A percentile compares a stretch with the other conserved stretches of the same genome.
Conservation (phyloP, 148 eudicot species). For the Hydrangea macrophylla region DNA sequence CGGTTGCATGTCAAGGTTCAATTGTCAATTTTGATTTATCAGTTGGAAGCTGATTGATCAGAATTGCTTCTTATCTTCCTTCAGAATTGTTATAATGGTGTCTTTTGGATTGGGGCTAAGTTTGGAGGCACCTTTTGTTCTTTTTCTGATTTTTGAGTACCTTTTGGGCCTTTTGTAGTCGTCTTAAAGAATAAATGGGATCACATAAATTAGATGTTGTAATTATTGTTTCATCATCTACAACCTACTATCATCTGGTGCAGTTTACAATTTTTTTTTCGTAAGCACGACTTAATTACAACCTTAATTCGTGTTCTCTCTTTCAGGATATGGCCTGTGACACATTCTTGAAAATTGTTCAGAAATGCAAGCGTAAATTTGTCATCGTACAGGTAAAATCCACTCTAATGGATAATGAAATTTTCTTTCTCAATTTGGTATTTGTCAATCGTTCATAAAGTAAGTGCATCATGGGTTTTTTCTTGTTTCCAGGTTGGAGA, state of each 20-base stretch:
- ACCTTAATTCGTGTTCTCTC: background rate
- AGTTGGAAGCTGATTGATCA: too few relatives aligned
- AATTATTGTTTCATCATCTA: background rate
- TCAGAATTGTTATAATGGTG: too few relatives aligned
- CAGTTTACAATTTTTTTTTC: background rate
- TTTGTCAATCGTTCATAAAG: background rate
- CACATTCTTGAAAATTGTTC: slow-evolving; percentile 95
- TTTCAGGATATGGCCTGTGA: slow-evolving; percentile 99
- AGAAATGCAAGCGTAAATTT: slow-evolving; percentile 97
- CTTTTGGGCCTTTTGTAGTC: too few relatives aligned
- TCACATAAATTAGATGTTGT: too few relatives aligned
- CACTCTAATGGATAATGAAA: background rate
- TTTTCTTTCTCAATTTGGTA: background rate
- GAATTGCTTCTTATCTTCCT: too few relatives aligned
- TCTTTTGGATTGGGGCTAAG: too few relatives aligned
- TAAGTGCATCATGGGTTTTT: background rate
- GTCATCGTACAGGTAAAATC: slow-evolving; percentile 75
- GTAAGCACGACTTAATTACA: background rate
- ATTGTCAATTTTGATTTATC: too few relatives aligned
- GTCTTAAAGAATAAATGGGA: too few relatives aligned
- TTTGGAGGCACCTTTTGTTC: too few relatives aligned
- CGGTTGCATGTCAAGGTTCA: too few relatives aligned
- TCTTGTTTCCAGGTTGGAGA: slow-evolving; percentile 75
- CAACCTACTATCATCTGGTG: background rate
- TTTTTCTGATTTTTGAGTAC: too few relatives aligned